phyloP scores from a whole-genome alignment of 1,284 basidiomycete species.

The Malassezia brasiliensis region DNA sequence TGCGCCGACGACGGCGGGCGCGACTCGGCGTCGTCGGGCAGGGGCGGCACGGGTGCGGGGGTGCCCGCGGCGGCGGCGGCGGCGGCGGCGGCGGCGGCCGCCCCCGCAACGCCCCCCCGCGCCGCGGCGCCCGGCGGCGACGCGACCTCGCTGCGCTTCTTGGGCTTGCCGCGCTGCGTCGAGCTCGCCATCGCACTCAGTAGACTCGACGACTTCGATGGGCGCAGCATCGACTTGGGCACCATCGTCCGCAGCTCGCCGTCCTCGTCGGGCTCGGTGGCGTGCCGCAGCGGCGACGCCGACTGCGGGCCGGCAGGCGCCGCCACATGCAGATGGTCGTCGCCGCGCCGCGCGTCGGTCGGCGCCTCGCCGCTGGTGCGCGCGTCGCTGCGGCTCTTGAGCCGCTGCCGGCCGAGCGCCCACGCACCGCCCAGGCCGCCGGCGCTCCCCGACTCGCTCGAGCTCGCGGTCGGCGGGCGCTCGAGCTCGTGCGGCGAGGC shows the following conservation, averaged over 20 bases:
- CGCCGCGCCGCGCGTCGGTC: too few relatives aligned
- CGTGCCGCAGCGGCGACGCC: neutral
- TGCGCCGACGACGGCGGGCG: neutral
- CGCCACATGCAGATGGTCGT: neutral
- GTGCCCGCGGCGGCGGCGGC: neutral
- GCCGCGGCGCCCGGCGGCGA: neutral
- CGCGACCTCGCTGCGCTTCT: neutral
- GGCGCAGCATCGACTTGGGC: slow-evolving; percentile 6
- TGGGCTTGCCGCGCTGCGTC: slow-evolving; percentile 2
- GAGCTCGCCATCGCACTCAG: slow-evolving; percentile 6
- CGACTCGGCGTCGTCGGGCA: neutral
- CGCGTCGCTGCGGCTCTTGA: neutral
- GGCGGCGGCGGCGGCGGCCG: neutral
- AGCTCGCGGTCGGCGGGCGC: neutral
- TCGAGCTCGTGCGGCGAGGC: neutral
- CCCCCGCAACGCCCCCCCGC: neutral
- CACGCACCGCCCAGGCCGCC: neutral
- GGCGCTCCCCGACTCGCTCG: neutral
- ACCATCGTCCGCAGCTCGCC: neutral
- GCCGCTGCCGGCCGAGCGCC: neutral
- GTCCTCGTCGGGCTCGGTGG: neutral
- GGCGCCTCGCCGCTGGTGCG: neutral
- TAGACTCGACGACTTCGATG: slow-evolving; percentile 16
- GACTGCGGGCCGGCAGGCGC: neutral
- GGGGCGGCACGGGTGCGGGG: too few relatives aligned